Conservation (phyloP, 192 early-diverging fungal species). For the Umbelopsis isabellina region DNA sequence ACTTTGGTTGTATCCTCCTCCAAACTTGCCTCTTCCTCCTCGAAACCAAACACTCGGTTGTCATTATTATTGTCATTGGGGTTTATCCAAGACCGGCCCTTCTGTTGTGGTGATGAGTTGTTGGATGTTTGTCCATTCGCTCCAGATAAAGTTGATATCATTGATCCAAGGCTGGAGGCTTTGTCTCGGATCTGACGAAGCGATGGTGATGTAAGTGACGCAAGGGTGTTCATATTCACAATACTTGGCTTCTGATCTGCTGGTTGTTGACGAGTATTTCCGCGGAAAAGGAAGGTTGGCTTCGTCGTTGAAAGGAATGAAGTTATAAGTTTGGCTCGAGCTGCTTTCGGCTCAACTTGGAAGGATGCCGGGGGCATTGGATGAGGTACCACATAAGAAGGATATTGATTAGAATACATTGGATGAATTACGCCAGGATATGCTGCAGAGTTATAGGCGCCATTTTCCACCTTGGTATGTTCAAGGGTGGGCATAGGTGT, state of each 20-base stretch:
- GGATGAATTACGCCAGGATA: not conserved
- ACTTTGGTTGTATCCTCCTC: conserved; percentile 46
- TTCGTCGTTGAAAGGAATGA: conserved; percentile 32
- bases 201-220: conserved; percentile 6
- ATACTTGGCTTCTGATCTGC: conserved; percentile 3
- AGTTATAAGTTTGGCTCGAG: conserved; percentile 33
- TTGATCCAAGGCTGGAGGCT: conserved; percentile 31
- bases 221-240: not conserved
- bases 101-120: not conserved
- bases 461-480: not conserved
- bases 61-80: conserved; percentile 34
- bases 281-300: conserved; percentile 20
- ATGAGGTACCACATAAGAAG: conserved; percentile 12
- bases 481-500: conserved; percentile 37
- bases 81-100: conserved; percentile 22
- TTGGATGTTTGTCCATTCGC: conserved; percentile 22
- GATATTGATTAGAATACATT: conserved; percentile 13
- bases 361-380: not conserved
- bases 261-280: not conserved
- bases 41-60: conserved; percentile 40
- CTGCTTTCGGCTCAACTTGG: not conserved
- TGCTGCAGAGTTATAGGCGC: not conserved
- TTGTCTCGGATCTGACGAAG: conserved; percentile 25
- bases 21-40: conserved; percentile 32
- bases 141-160: conserved; percentile 30